phyloP scores from a whole-genome alignment of 768 basidiomycete species.

The Boletus sensibilis region DNA sequence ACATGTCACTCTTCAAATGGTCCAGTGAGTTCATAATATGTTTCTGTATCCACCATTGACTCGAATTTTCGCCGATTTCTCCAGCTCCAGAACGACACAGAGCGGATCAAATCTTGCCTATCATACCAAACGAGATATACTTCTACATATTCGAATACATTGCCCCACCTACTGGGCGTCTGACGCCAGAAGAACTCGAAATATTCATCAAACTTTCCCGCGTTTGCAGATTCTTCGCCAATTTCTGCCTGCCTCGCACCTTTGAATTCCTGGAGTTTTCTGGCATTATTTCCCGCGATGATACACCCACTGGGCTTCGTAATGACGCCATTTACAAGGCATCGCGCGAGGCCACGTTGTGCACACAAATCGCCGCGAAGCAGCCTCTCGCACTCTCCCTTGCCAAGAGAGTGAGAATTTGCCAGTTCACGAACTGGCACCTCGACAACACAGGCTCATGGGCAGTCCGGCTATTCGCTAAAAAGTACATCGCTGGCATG shows the following conservation, averaged over 20 bases:
- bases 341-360: constrained; percentile 19
- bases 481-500: constrained; percentile 5
- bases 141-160: constrained; percentile 40
- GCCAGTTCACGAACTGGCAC: constrained; percentile 10
- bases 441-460: neutral
- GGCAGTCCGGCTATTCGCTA: neutral
- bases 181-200: constrained; percentile 6
- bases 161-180: constrained; percentile 15
- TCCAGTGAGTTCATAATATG: neutral
- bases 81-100: constrained; percentile 29
- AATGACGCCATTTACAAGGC: neutral
- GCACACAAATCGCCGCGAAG: constrained; percentile 26
- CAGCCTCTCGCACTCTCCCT: constrained; percentile 31
- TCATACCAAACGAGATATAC: constrained; percentile 47
- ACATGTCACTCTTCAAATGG: constrained; percentile 3
- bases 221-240: constrained; percentile 45
- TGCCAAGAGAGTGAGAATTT: constrained; percentile 30
- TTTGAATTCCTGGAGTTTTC: constrained; percentile 34
- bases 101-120: constrained; percentile 14
- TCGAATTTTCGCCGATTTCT: neutral
- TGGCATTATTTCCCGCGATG: constrained; percentile 19
- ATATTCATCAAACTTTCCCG: constrained; percentile 32
- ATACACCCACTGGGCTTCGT: neutral
- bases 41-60: neutral
- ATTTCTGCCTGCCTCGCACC: constrained; percentile 38